phyloP scores from a whole-genome alignment of 1,139 yeast species.

The Pneumocystis sp. region DNA sequence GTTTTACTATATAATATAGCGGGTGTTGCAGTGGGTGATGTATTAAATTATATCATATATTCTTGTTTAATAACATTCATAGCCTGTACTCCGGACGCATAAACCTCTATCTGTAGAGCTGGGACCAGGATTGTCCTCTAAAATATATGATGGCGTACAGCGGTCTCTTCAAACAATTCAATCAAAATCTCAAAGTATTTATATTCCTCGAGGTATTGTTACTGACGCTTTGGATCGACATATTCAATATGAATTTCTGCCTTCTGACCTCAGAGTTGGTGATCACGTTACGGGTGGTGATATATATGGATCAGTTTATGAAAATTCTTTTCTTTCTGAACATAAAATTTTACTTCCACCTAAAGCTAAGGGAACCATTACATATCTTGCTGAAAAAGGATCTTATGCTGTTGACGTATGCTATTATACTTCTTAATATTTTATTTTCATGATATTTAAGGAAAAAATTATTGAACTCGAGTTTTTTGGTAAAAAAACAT shows the following conservation, averaged over 20 bases:
- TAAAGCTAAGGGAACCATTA: conserved; percentile 94
- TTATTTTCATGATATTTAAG: neutral
- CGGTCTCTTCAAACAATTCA: conserved; percentile 91
- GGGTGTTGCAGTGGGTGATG: conserved; percentile 95
- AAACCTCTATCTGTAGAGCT: conserved; percentile 94
- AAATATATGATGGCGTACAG: conserved; percentile 97
- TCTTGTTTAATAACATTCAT: neutral
- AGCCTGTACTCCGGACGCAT: conserved; percentile 89
- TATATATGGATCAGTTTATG: conserved; percentile 83
- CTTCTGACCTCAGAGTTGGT: conserved; percentile 60
- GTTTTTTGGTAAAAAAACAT: conserved; percentile 70
- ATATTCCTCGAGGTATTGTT: conserved; percentile 96
- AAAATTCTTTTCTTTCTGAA: conserved; percentile 78
- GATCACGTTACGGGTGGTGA: conserved; percentile 98
- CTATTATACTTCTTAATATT: neutral
- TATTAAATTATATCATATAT: neutral
- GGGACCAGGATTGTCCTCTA: conserved; percentile 98
- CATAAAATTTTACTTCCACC: conserved; percentile 95
- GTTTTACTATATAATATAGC: conserved; percentile 22
- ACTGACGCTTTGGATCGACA: conserved; percentile 84
- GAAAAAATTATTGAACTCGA: conserved; percentile 85
- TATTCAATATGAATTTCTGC: conserved; percentile 71
- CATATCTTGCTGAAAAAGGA: conserved; percentile 77
- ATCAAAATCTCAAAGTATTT: conserved; percentile 73
- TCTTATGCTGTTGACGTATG: conserved; percentile 59